phyloP scores from a whole-genome alignment of 495 filamentous ascomycete genomes.

The Thermothielavioides terrestris region DNA sequence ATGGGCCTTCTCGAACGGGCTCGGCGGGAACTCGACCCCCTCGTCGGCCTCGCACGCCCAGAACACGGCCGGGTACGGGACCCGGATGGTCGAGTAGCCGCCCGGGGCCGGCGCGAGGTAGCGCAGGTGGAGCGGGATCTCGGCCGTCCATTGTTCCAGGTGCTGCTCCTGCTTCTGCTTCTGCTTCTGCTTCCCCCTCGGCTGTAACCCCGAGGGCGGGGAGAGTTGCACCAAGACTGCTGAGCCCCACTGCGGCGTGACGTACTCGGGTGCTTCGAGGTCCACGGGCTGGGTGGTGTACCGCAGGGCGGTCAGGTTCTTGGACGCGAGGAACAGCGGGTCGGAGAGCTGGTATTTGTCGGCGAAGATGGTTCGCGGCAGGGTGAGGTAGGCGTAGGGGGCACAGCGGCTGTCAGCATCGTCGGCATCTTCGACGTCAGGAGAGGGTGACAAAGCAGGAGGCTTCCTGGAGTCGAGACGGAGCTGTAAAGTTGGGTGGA shows the following conservation, averaged over 20 bases:
- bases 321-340: slow-evolving; percentile 44
- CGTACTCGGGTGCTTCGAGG: slow-evolving; percentile 87
- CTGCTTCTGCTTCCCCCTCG: background rate
- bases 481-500: slow-evolving; percentile 76
- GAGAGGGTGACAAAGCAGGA: slow-evolving; percentile 12
- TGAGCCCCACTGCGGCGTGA: slow-evolving; percentile 68
- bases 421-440: slow-evolving; percentile 16
- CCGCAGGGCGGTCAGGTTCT: slow-evolving; percentile 61
- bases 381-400: slow-evolving; percentile 74
- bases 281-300: slow-evolving; percentile 73
- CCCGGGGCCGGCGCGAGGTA: slow-evolving; percentile 57
- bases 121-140: slow-evolving; percentile 79
- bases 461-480: slow-evolving; percentile 34
- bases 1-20: slow-evolving; percentile 76
- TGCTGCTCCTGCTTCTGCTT: slow-evolving; percentile 8
- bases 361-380: slow-evolving; percentile 75
- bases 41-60: slow-evolving; percentile 82
- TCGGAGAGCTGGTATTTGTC: slow-evolving; percentile 63
- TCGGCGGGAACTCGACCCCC: slow-evolving; percentile 62
- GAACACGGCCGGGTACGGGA: slow-evolving; percentile 76
- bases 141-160: slow-evolving; percentile 52
- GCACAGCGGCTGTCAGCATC: slow-evolving; percentile 45
- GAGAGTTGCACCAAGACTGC: slow-evolving; percentile 68
- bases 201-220: slow-evolving; percentile 24
- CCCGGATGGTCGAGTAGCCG: slow-evolving; percentile 40